phyloP scores from a whole-genome alignment of 768 basidiomycete species.

The Pisolithus marmoratus region DNA sequence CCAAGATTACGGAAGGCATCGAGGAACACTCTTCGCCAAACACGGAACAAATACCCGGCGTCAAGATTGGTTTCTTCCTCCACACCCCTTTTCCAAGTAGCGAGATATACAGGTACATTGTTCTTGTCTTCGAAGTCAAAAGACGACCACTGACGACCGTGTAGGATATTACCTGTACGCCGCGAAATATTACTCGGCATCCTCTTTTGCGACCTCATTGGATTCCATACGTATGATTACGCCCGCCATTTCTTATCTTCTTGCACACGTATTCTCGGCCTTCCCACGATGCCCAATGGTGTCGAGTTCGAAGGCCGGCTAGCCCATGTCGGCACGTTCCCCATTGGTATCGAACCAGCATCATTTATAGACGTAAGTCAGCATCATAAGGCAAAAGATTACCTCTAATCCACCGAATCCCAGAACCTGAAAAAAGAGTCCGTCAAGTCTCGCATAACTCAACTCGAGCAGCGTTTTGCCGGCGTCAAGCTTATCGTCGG shows the following conservation, averaged over 20 bases:
- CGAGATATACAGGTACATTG: constrained; percentile 89
- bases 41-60: constrained; percentile 44
- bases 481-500: constrained; percentile 98
- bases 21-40: constrained; percentile 38
- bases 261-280: constrained; percentile 91
- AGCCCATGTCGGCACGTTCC: constrained; percentile 97
- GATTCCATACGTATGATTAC: constrained; percentile 99
- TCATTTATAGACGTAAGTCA: constrained; percentile 76
- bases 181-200: constrained; percentile 96
- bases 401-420: constrained; percentile 8
- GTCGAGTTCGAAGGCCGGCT: constrained; percentile 94
- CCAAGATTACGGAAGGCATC: constrained; percentile 68
- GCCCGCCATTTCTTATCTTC: constrained; percentile 99
- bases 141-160: not conserved
- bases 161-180: constrained; percentile 91
- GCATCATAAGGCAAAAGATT: not conserved
- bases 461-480: constrained; percentile 84
- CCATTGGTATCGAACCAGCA: constrained; percentile 94
- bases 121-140: constrained; percentile 8
- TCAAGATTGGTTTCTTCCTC: constrained; percentile 98
- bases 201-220: constrained; percentile 93
- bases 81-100: constrained; percentile 98
- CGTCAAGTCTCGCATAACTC: constrained; percentile 72
- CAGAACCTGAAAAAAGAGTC: constrained; percentile 75
- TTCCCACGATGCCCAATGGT: constrained; percentile 97